phyloP scores from a whole-genome alignment of 2,329 filamentous ascomycete genomes.

The Verticillium tricorpus region DNA sequence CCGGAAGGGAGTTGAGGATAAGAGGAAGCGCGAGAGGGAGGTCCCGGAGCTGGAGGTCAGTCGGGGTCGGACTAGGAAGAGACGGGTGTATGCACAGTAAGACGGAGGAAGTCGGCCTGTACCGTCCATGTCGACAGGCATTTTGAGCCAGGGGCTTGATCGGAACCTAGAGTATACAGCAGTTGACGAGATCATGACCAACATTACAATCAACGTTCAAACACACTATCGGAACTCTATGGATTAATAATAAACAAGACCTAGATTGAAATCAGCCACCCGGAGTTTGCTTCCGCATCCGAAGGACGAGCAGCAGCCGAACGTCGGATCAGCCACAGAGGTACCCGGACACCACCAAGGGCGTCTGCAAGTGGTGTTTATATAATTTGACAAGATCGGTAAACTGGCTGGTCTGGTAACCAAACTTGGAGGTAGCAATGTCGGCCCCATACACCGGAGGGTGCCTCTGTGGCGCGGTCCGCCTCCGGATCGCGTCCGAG shows the following conservation, averaged over 20 bases:
- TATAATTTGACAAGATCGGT: neutral
- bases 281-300: neutral
- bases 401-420: neutral
- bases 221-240: neutral
- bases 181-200: neutral
- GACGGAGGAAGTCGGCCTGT: neutral
- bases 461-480: conserved; percentile 12
- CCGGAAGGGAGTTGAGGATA: neutral
- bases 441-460: conserved; percentile 6
- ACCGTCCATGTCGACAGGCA: neutral
- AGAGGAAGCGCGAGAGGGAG: neutral
- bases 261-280: neutral
- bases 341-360: neutral
- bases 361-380: neutral
- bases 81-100: neutral
- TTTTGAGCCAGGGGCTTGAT: too few relatives aligned
- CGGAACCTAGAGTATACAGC: neutral
- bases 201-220: too few relatives aligned
- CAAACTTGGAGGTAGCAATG: conserved; percentile 6
- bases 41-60: neutral
- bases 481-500: conserved; percentile 3
- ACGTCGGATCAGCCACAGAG: neutral
- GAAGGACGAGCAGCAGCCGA: neutral
- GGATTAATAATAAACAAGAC: neutral
- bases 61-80: neutral